These are phyloP conservation scores for Beauveria scarabaeidicola DNA, from an alignment of 2,329 filamentous ascomycete genomes.

Conservation along the genomic window DNA sequence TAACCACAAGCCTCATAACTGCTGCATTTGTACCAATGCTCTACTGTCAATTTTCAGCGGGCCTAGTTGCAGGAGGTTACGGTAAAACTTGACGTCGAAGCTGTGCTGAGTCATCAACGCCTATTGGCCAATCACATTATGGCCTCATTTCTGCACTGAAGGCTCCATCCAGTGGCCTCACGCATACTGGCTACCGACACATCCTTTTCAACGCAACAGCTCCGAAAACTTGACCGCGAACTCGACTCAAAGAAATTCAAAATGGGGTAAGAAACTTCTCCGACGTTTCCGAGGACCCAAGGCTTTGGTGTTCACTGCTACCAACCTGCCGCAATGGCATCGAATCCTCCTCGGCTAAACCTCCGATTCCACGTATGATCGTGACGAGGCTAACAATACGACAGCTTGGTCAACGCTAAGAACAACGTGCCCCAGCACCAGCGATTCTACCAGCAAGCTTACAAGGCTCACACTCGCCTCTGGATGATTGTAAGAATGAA, in stretches of 20 bases:
- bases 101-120: conserved; percentile 30
- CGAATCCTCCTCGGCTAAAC: not conserved
- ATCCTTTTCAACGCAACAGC: conserved; percentile 15
- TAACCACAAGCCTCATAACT: not conserved
- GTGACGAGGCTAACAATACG: conserved; percentile 20
- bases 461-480: conserved; percentile 58
- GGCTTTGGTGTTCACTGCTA: not conserved
- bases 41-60: not conserved
- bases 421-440: conserved; percentile 73
- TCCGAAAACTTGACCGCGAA: conserved; percentile 12
- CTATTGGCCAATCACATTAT: conserved; percentile 26
- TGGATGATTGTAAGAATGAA: conserved; percentile 65
- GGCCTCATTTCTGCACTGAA: conserved; percentile 30
- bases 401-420: conserved; percentile 57
- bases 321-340: not conserved
- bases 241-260: conserved; percentile 20
- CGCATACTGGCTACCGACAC: conserved; percentile 12
- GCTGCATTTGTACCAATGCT: not conserved
- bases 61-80: not conserved
- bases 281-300: too few species aligned
- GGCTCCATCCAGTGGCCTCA: conserved; percentile 8
- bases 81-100: conserved; percentile 11
- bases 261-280: conserved; percentile 30
- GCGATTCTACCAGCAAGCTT: conserved; percentile 65
- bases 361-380: conserved; percentile 14